Conservation (phyloP, 305 asterid genomes). For the Fraxinus velutina region DNA sequence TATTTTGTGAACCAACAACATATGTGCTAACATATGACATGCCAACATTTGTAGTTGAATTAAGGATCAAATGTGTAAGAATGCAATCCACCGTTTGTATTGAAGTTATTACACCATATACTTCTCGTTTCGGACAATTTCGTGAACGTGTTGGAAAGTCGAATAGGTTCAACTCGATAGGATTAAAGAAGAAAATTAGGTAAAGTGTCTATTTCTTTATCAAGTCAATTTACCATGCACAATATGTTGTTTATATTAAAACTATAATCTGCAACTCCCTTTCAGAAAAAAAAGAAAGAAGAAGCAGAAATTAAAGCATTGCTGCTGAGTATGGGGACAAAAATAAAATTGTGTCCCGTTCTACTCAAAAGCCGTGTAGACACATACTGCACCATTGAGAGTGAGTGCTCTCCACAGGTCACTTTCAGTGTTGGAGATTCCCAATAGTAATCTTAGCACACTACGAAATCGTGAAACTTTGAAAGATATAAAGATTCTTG, state of each 20-base stretch:
- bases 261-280: neutral
- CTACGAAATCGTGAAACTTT: constrained; percentile 10
- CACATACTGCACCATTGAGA: constrained; percentile 25
- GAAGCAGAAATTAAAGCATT: neutral
- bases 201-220: neutral
- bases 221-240: neutral
- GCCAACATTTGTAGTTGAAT: constrained; percentile 20
- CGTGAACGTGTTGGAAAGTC: neutral
- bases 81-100: constrained; percentile 15
- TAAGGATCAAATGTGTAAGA: constrained; percentile 19
- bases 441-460: neutral
- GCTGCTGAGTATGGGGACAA: neutral
- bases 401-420: constrained; percentile 29
- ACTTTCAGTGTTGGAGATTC: constrained; percentile 37
- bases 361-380: neutral
- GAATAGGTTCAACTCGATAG: neutral
- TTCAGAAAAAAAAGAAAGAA: neutral
- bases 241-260: neutral
- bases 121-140: neutral
- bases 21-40: constrained; percentile 30
- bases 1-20: constrained; percentile 11
- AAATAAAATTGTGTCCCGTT: neutral
- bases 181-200: neutral
- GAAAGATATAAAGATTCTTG: constrained; percentile 12
- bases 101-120: constrained; percentile 2